phyloP scores from a whole-genome alignment of 2,329 filamentous ascomycete genomes.

The Parasarocladium wereldwijsianum region DNA sequence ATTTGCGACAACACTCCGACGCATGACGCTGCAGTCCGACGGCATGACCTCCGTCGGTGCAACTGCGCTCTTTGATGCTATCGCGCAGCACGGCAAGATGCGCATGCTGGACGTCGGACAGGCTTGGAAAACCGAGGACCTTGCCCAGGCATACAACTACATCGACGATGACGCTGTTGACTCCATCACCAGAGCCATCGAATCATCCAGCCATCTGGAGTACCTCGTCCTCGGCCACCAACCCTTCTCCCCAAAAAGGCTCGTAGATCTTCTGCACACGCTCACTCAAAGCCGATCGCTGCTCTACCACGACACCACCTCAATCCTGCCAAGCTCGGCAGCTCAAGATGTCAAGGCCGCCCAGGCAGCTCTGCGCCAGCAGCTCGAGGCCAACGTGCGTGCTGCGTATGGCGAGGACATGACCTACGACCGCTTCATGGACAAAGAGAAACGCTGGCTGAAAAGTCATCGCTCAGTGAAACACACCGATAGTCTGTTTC shows the following conservation, averaged over 20 bases:
- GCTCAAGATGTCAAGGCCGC: slow-evolving; percentile 9
- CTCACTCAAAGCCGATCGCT: slow-evolving; percentile 17
- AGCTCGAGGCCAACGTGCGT: slow-evolving; percentile 16
- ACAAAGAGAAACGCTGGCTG: slow-evolving; percentile 24
- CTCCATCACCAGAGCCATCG: slow-evolving; percentile 19
- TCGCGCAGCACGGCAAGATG: slow-evolving; percentile 19
- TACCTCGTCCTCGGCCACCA: slow-evolving; percentile 28
- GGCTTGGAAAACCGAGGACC: slow-evolving; percentile 29
- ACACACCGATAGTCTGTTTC: slow-evolving; percentile 28
- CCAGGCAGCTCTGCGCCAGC: slow-evolving; percentile 15
- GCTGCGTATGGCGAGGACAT: slow-evolving; percentile 15
- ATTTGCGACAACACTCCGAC: slow-evolving; percentile 17
- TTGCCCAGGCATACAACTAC: slow-evolving; percentile 30
- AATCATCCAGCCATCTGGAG: slow-evolving; percentile 15
- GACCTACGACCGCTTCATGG: slow-evolving; percentile 17
- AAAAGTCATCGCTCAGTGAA: slow-evolving; percentile 24
- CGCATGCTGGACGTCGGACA: slow-evolving; percentile 28
- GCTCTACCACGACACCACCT: slow-evolving; percentile 20
- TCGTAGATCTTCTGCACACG: slow-evolving; percentile 14
- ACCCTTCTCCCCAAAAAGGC: slow-evolving; percentile 14
- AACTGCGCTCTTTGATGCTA: slow-evolving; percentile 20
- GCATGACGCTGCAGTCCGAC: slow-evolving; percentile 26
- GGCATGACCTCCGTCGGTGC: slow-evolving; percentile 25
- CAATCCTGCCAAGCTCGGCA: slow-evolving; percentile 18
- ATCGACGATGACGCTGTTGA: slow-evolving; percentile 22